Conservation (phyloP, 768 basidiomycete genomes). For the Lyophyllum semitale region DNA sequence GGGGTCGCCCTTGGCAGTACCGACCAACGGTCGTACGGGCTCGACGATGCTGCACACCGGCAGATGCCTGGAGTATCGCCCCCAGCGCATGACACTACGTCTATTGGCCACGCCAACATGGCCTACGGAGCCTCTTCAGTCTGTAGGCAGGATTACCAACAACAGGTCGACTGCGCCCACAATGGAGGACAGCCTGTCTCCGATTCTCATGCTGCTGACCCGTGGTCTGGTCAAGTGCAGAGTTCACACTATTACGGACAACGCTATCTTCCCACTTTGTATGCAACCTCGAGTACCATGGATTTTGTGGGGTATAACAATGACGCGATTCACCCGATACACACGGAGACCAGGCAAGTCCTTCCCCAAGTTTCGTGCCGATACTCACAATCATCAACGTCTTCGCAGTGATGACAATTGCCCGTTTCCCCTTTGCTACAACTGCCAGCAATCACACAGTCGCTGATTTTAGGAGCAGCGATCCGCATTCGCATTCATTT, state of each 20-base stretch:
- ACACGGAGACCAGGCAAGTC: background rate
- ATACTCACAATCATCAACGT: background rate
- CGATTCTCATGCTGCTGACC: constrained; percentile 4
- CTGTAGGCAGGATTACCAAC: constrained; percentile 2
- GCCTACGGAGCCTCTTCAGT: constrained; percentile 9
- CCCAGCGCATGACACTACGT: background rate
- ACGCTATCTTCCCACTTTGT: background rate
- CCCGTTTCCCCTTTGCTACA: background rate
- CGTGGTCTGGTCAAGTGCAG: constrained; percentile 9
- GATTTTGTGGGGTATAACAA: background rate
- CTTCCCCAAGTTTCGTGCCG: background rate
- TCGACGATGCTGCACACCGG: background rate
- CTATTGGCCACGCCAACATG: background rate
- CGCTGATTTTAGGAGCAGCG: background rate
- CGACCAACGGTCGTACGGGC: background rate
- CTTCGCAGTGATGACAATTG: background rate
- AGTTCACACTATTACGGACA: background rate
- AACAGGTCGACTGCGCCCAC: constrained; percentile 1
- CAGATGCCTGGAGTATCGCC: background rate
- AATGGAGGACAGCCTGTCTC: background rate
- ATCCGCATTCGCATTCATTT: background rate
- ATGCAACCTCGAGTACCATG: background rate
- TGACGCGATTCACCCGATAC: background rate
- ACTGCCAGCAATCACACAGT: background rate
- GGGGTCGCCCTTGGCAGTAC: background rate